phyloP scores from a whole-genome alignment of 495 filamentous ascomycete genomes.

The Lophiostoma macrostomum region DNA sequence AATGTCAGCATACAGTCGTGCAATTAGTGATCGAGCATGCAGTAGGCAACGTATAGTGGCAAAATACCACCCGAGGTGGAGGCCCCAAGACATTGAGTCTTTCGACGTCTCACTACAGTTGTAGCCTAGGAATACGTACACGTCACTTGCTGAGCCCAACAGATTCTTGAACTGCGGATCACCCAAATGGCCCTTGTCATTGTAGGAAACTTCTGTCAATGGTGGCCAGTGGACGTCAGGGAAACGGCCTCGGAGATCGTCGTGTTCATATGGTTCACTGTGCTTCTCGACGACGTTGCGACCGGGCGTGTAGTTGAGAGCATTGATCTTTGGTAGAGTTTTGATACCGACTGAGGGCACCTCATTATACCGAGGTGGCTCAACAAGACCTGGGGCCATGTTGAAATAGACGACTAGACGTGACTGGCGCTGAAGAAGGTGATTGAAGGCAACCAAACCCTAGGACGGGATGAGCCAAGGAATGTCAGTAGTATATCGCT shows the following conservation, averaged over 20 bases:
- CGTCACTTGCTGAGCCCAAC: constrained; percentile 50
- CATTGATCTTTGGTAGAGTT: not conserved
- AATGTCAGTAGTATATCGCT: too few relatives aligned
- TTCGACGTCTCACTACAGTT: too few relatives aligned
- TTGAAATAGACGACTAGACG: not conserved
- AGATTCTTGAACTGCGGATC: constrained; percentile 58
- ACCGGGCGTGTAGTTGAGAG: constrained; percentile 45
- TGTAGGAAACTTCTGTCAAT: constrained; percentile 50
- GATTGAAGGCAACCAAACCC: not conserved
- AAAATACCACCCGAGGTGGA: too few relatives aligned
- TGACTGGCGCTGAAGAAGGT: not conserved
- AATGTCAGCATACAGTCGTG: too few relatives aligned
- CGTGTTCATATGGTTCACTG: constrained; percentile 50
- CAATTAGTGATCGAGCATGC: too few relatives aligned
- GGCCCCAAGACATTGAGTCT: too few relatives aligned
- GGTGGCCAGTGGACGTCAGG: constrained; percentile 55
- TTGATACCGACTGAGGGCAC: not conserved
- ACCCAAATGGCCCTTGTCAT: constrained; percentile 56
- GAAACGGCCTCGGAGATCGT: constrained; percentile 56
- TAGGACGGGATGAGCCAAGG: too few relatives aligned
- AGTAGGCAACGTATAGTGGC: too few relatives aligned
- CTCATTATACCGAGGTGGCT: constrained; percentile 6
- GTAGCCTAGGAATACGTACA: too few relatives aligned
- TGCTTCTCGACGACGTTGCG: constrained; percentile 47
- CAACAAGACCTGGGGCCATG: constrained; percentile 31